These are phyloP conservation scores for Aegilops tauschii DNA, from an alignment of 176 grass and related monocot species.

Conservation along the genomic window DNA sequence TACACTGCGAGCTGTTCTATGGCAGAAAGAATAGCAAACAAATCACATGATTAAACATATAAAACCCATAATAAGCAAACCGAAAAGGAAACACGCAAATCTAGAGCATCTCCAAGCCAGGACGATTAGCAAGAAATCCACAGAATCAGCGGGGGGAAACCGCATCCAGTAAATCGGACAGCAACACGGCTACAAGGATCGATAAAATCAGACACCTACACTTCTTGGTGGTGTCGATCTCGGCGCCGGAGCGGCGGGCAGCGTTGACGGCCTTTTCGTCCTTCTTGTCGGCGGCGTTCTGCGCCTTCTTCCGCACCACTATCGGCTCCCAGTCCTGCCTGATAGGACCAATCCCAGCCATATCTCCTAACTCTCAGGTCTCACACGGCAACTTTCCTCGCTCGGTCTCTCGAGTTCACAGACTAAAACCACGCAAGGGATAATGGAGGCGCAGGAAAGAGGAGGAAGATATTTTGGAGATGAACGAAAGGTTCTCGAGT, in stretches of 20 bases:
- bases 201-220: conserved; percentile 24
- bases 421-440: background rate
- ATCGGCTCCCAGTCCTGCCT: conserved; percentile 85
- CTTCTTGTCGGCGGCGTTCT: conserved; percentile 66
- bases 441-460: background rate
- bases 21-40: background rate
- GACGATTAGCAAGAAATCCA: background rate
- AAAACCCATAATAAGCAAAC: background rate
- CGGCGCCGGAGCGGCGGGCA: conserved; percentile 71
- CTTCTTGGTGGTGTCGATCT: conserved; percentile 78
- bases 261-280: conserved; percentile 86
- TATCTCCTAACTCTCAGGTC: conserved; percentile 6
- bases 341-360: conserved; percentile 67
- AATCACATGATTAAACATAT: background rate
- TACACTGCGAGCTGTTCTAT: background rate
- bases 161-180: background rate
- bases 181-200: background rate
- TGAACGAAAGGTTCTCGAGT: conserved; percentile 28
- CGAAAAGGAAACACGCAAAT: background rate
- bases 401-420: background rate
- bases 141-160: background rate
- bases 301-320: conserved; percentile 81
- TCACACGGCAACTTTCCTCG: background rate
- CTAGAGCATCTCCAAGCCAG: background rate
- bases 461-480: background rate